Evolutionary conservation across 441 rosid genomes (phyloP), one percentile per base, ranked within the genome.

Genomic region (Erodium texanum): DNA sequence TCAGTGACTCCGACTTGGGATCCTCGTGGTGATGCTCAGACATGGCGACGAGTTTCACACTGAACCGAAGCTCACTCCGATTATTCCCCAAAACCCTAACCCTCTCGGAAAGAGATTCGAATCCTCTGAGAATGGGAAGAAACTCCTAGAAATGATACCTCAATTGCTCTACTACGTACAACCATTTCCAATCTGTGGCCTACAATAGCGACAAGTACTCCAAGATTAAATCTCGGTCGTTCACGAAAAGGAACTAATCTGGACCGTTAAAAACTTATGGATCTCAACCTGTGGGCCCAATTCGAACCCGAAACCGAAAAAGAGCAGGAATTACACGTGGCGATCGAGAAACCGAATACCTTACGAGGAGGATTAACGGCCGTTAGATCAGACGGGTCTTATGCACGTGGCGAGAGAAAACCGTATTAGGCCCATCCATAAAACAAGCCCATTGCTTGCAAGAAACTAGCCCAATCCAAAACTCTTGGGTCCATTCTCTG

Each of bases 21-120:
- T 76, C 95, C 71, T 86, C 83, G 69, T 81, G 85, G 20, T 76
- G 79, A 73, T 87, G 87, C 74, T 89, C 96, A 29, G 87, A 78
- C 97, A 91, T 87, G 52, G 68, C 66, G 56, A 52, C 68, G 27
- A 38, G 6, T 12, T 5, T 5, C 4, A 59, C 63, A 59, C 63
- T 59, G 63, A 22, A 59, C 7, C 29, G n/a, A 23, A 59, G 63
- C 71, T 32, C 66, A 27, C 19, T 34, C 66, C 54, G 65, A 63
- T 54, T 9, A 63, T 54, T 9, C 43, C 29, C 43, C 43, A 38
- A 38, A 38, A 38, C 32, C 36, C 24, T 8, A 22, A 59, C 27
- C 10, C 74, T 64, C 76, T 64, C 22, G 56, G 54, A 24, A 64
- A 29, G 62, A 34, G 76, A 48, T 22, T 48, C 24, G 34, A 66